Evolutionary conservation across 176 grass and related monocot genomes (phyloP), one percentile per base, ranked within the genome.

Genomic region (Avena eriantha): DNA sequence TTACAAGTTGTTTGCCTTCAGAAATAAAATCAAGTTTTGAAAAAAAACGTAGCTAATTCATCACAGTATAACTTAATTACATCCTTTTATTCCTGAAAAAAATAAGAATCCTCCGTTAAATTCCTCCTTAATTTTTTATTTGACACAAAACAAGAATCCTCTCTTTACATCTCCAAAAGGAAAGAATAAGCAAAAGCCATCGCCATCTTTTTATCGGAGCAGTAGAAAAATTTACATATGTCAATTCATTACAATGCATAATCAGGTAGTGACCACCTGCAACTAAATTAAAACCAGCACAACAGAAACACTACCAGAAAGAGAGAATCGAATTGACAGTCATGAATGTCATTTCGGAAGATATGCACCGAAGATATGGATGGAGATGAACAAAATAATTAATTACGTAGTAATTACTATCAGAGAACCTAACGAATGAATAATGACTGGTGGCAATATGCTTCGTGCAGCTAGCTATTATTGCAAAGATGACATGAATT

Each of bases 291-390:
- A 76, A 76, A 53, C 73, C 26, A 76, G 73, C 73, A 76, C 73
- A 2, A 23, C 22, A 29, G 71, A 74, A 53, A 75, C 46, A 75
- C 46, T 51, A 51, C 23, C 47, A 51, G 46, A 75, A 75, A 76
- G 73, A 19, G 45, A 50, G 73, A 31, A 76, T 76, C 73, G 73
- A 76, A 33, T 76, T 76, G 73, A 53, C 47, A 76, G 73, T 53
- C 73, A 76, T 75, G 22, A 24, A 76, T 33, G 48, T 76, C 73
- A 76, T 53, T 76, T 53, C 72, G 8, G 49, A 33, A 76, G 73
- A 76, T 76, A 76, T 76, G 73, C 47, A 53, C 73, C 23, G 33
- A 33, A 76, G 73, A 76, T 76, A 51, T 76, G 13, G 70, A 8
- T 15, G 70, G n/a, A 47, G 4, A 48, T 45, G 0, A 73, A 10